phyloP scores from a whole-genome alignment of 345 rosid genomes.

The Stellera chamaejasme region DNA sequence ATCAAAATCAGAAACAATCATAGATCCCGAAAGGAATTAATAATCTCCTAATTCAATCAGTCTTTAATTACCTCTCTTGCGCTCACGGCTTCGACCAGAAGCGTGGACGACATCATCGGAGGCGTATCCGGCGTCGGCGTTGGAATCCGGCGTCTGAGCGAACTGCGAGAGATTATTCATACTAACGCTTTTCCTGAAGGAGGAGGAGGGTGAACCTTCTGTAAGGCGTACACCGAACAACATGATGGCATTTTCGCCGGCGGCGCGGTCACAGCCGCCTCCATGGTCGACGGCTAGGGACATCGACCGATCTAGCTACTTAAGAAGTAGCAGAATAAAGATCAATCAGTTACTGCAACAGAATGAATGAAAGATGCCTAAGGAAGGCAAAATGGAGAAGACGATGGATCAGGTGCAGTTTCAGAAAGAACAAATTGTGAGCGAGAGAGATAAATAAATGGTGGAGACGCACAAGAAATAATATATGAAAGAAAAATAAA shows the following conservation, averaged over 20 bases:
- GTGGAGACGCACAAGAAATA: neutral
- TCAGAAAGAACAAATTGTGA: conserved; percentile 5
- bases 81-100: conserved; percentile 52
- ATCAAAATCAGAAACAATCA: neutral
- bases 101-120: conserved; percentile 75
- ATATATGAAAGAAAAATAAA: conserved; percentile 1
- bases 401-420: neutral
- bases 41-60: neutral
- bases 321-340: too few species aligned
- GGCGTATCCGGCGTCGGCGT: conserved; percentile 50
- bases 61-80: conserved; percentile 47
- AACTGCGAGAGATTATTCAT: conserved; percentile 63
- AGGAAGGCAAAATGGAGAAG: too few species aligned
- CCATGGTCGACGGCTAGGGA: neutral
- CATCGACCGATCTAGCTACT: neutral
- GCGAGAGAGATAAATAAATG: neutral
- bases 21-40: neutral
- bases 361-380: too few species aligned
- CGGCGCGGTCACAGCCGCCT: conserved; percentile 7
- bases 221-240: conserved; percentile 66
- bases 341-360: too few species aligned
- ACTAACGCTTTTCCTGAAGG: conserved; percentile 60
- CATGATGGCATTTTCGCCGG: conserved; percentile 46
- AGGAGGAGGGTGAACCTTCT: conserved; percentile 20
- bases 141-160: conserved; percentile 39